phyloP scores from a whole-genome alignment of 192 early-diverging fungal species.

The Powellomyces hirtus region DNA sequence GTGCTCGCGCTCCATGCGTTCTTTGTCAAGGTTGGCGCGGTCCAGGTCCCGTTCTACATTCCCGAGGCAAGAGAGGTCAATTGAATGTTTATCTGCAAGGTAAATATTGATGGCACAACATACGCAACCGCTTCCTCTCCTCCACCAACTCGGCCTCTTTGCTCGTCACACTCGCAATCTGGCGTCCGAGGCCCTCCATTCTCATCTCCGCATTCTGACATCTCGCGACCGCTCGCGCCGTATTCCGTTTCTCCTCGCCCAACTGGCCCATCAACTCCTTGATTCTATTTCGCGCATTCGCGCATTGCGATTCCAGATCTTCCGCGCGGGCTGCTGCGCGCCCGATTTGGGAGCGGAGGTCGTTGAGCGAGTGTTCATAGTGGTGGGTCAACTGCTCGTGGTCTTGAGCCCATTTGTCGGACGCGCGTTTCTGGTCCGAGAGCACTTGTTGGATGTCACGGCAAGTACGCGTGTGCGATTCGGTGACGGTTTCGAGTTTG shows the following conservation, averaged over 20 bases:
- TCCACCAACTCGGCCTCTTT: conserved; percentile 37
- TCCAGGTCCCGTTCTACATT: conserved; percentile 47
- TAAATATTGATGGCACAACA: neutral
- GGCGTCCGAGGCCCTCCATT: conserved; percentile 22
- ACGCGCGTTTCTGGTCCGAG: conserved; percentile 33
- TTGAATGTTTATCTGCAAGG: neutral
- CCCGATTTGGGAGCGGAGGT: conserved; percentile 24
- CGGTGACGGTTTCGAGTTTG: conserved; percentile 34
- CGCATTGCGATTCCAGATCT: conserved; percentile 26
- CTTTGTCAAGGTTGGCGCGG: conserved; percentile 35
- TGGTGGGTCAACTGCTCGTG: no score
- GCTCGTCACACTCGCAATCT: conserved; percentile 16
- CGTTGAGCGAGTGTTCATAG: no score
- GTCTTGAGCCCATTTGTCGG: conserved; percentile 27
- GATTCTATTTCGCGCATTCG: neutral
- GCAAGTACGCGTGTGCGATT: conserved; percentile 40
- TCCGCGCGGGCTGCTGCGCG: conserved; percentile 11
- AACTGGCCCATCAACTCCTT: conserved; percentile 30
- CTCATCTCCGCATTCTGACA: conserved; percentile 26
- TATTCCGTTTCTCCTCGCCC: conserved; percentile 35
- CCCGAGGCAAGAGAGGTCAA: no score
- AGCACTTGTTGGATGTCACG: conserved; percentile 42
- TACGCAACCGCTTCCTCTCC: conserved; percentile 39
- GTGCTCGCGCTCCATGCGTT: conserved; percentile 31
- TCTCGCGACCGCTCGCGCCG: conserved; percentile 10